Evolutionary conservation across 257 asterid species (phyloP).

Genomic region (Nicotiana noctiflora): DNA sequence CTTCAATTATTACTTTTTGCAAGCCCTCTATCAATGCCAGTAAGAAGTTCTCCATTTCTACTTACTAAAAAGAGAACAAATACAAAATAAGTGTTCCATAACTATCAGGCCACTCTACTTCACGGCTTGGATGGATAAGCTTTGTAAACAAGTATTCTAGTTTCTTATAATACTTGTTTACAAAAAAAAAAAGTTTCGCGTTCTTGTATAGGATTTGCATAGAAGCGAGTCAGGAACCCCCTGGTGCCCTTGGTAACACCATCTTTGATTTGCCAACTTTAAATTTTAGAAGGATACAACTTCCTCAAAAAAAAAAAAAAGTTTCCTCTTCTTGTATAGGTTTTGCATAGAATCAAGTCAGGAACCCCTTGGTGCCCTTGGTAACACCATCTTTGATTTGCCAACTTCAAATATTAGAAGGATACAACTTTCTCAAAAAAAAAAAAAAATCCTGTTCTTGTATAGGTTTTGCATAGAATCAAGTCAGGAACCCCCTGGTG

Average conservation of each 20-base stretch:
- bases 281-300: no score
- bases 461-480: not conserved
- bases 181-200: no score
- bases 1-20: not conserved
- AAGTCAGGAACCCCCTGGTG: not conserved
- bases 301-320: no score
- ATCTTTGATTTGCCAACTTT: no score
- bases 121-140: not conserved
- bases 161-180: no score
- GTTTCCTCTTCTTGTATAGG: not conserved
- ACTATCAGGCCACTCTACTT: not conserved
- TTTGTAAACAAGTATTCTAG: not conserved
- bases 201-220: no score
- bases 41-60: not conserved
- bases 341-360: conserved; percentile 1
- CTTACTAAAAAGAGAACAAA: not conserved
- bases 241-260: no score
- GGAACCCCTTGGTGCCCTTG: no score
- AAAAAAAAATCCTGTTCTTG: not conserved
- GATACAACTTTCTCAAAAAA: no score
- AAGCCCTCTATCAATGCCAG: not conserved
- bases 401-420: not conserved
- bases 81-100: not conserved
- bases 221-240: no score
- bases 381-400: not conserved